Percentiles rank a stretch among this genome's conserved stretches.
Evolutionary conservation across 345 rosid species (phyloP).

Genomic region (Lepidium aucheri): DNA sequence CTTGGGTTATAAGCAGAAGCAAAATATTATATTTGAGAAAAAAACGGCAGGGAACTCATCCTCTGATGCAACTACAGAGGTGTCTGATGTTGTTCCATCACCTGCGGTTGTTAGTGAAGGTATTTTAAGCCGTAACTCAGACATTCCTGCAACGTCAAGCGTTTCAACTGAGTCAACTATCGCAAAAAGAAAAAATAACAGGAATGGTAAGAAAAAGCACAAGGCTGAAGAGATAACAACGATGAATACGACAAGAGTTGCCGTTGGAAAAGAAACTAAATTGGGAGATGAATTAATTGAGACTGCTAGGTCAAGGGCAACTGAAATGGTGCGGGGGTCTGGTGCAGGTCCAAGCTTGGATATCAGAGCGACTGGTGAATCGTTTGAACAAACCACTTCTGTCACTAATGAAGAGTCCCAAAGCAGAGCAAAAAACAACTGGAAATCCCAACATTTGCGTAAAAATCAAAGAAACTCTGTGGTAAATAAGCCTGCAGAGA

Average conservation of each 20-base stretch:
- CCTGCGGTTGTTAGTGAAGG: constrained; percentile 31
- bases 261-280: constrained; percentile 32
- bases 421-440: constrained; percentile 40
- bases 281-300: constrained; percentile 26
- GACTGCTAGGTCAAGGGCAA: constrained; percentile 31
- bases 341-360: constrained; percentile 28
- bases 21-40: constrained; percentile 31
- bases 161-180: constrained; percentile 39
- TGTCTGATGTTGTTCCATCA: constrained; percentile 23
- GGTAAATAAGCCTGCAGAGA: constrained; percentile 48
- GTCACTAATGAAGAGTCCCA: constrained; percentile 47
- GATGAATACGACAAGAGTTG: constrained; percentile 20
- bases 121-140: constrained; percentile 29
- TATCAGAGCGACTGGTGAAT: constrained; percentile 38
- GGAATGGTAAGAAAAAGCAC: constrained; percentile 51
- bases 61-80: constrained; percentile 28
- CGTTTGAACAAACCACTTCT: constrained; percentile 38
- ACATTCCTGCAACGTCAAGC: constrained; percentile 29
- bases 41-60: constrained; percentile 28
- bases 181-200: constrained; percentile 52
- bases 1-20: constrained; percentile 50
- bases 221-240: constrained; percentile 50
- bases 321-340: constrained; percentile 24
- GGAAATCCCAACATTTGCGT: constrained; percentile 68
- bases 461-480: constrained; percentile 43